A percentile compares a stretch with the other conserved stretches of the same genome.
These are phyloP conservation scores for Zygosaccharomyces pseudobailii DNA, from an alignment of 1,139 yeast genomes.

Conservation along the genomic window DNA sequence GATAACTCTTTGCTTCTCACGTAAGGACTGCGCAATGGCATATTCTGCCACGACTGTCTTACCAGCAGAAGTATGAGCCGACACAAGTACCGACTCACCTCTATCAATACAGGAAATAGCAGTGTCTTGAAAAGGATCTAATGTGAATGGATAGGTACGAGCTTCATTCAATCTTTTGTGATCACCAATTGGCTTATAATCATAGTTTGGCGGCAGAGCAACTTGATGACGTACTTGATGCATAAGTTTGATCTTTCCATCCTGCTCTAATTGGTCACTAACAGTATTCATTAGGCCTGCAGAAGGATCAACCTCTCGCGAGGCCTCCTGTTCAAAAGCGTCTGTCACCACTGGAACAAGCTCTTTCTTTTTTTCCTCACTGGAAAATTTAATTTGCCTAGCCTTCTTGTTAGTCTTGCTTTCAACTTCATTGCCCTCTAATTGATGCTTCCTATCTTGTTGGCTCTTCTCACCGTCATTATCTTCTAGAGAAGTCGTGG, in stretches of 20 bases:
- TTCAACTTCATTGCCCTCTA: conserved; percentile 16
- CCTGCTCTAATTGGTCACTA: conserved; percentile 34
- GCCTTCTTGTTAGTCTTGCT: conserved; percentile 19
- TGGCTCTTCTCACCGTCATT: conserved; percentile 6
- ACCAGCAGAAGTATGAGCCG: conserved; percentile 99
- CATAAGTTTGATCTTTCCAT: conserved; percentile 62
- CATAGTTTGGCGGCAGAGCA: conserved; percentile 87
- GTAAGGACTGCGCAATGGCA: conserved; percentile 90
- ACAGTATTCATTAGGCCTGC: conserved; percentile 52
- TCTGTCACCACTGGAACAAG: conserved; percentile 75
- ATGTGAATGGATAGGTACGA: conserved; percentile 80
- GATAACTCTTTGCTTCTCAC: conserved; percentile 89
- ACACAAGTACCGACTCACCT: conserved; percentile 91
- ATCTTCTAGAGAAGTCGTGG: conserved; percentile 15
- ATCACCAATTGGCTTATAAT: conserved; percentile 81
- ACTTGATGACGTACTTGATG: conserved; percentile 98
- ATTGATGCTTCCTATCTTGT: conserved; percentile 13
- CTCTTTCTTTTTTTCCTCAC: conserved; percentile 36
- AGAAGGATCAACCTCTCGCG: conserved; percentile 78
- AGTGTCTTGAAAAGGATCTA: conserved; percentile 96
- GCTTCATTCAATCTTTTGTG: conserved; percentile 75
- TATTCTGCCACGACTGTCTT: conserved; percentile 98
- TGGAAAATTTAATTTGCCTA: conserved; percentile 30
- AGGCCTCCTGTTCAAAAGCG: conserved; percentile 85
- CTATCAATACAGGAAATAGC: conserved; percentile 92